Conservation (phyloP, 2,329 filamentous ascomycete species). For the Bipolaris sorokiniana region DNA sequence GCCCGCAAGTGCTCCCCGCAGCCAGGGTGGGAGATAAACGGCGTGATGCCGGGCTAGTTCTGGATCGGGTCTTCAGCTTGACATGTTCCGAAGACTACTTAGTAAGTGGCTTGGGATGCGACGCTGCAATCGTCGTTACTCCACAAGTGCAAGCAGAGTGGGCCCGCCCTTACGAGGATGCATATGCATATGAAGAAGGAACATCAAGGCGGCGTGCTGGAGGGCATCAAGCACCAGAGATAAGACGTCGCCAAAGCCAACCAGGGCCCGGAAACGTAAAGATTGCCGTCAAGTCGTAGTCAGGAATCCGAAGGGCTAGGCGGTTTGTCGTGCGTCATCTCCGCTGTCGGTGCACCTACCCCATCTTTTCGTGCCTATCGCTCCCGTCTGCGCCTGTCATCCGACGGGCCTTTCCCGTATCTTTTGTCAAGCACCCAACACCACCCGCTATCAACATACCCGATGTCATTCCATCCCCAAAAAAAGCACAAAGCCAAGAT, state of each 20-base stretch:
- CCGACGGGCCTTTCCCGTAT: slow-evolving; percentile 11
- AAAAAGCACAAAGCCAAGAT: not conserved
- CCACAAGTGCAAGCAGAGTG: slow-evolving; percentile 8
- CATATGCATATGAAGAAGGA: not conserved
- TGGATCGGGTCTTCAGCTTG: slow-evolving; percentile 2
- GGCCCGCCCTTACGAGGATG: not conserved
- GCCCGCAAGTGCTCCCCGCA: slow-evolving; percentile 2
- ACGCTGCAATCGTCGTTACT: slow-evolving; percentile 13
- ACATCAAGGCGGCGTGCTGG: not conserved
- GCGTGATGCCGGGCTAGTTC: slow-evolving; percentile 7
- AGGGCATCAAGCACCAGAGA: slow-evolving; percentile 5
- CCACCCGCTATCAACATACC: not conserved
- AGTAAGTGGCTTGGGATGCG: slow-evolving; percentile 1
- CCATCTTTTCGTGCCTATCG: not conserved
- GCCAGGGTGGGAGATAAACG: slow-evolving; percentile 1
- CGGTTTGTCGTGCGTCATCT: slow-evolving; percentile 11
- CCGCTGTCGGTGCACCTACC: slow-evolving; percentile 8
- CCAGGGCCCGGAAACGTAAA: not conserved
- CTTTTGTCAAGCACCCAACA: slow-evolving; percentile 3
- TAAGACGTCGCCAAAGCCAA: slow-evolving; percentile 1
- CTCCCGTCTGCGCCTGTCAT: not conserved
- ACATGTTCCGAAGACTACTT: not conserved
- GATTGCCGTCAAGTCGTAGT: not conserved
- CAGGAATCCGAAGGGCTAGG: not conserved
- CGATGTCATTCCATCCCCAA: not conserved